phyloP scores from a whole-genome alignment of 805 yeast genomes.

The Wickerhamomyces strasburgensis region DNA sequence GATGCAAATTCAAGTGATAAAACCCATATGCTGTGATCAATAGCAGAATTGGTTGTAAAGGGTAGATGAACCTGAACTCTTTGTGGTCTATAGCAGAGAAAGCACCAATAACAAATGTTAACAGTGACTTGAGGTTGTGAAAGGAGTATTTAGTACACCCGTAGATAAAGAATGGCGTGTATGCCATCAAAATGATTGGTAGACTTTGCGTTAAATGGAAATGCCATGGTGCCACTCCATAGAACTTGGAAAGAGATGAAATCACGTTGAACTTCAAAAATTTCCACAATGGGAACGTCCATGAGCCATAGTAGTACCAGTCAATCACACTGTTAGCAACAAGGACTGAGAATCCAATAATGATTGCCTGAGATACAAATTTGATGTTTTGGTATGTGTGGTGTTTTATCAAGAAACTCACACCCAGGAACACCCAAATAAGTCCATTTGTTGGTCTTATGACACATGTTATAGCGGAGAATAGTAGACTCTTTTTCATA shows the following conservation, averaged over 20 bases:
- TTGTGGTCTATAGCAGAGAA: constrained; percentile 77
- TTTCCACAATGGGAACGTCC: constrained; percentile 58
- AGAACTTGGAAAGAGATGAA: constrained; percentile 68
- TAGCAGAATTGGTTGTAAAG: constrained; percentile 71
- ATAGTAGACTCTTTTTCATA: constrained; percentile 35
- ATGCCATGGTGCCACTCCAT: constrained; percentile 81
- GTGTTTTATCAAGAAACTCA: constrained; percentile 9
- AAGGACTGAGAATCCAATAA: constrained; percentile 27
- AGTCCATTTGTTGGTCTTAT: constrained; percentile 82
- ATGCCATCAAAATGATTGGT: constrained; percentile 68
- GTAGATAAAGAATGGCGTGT: constrained; percentile 53
- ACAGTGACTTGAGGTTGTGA: constrained; percentile 27
- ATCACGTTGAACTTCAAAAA: constrained; percentile 77
- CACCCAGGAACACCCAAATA: constrained; percentile 68
- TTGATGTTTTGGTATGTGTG: constrained; percentile 9
- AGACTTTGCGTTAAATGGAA: constrained; percentile 80
- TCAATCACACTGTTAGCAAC: constrained; percentile 44
- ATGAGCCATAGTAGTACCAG: constrained; percentile 49
- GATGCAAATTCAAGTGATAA: constrained; percentile 20
- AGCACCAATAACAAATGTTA: constrained; percentile 40
- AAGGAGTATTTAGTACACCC: constrained; percentile 32
- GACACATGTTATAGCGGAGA: constrained; percentile 61
- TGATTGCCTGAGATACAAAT: constrained; percentile 19
- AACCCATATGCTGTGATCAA: constrained; percentile 39
- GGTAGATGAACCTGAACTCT: constrained; percentile 86